Conservation (phyloP, 2,329 filamentous ascomycete genomes). For the Lasiodiplodia hormozganensis region DNA sequence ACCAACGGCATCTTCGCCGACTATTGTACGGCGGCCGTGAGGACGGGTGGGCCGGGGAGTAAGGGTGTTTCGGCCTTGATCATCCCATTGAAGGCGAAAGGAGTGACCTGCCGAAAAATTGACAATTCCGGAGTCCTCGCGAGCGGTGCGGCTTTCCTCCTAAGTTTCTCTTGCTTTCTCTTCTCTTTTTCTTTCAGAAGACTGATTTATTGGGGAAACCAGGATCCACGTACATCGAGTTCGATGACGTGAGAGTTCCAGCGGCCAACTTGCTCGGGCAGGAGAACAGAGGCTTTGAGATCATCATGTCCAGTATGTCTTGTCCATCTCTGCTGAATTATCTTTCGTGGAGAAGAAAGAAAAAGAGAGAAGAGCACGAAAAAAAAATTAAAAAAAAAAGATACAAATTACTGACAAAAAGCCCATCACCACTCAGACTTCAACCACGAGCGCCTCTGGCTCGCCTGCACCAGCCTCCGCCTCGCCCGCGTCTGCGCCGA, state of each 20-base stretch:
- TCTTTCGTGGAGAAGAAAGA: too few relatives aligned
- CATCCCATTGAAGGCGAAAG: constrained; percentile 34
- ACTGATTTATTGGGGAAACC: constrained; percentile 34
- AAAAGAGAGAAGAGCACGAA: too few relatives aligned
- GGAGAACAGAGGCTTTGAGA: constrained; percentile 40
- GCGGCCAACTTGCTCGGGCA: constrained; percentile 39
- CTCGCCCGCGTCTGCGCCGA: constrained; percentile 39
- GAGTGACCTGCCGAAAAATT: constrained; percentile 2
- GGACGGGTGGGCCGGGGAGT: constrained; percentile 40
- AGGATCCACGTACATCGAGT: constrained; percentile 33
- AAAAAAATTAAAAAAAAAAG: too few relatives aligned
- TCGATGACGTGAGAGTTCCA: constrained; percentile 44
- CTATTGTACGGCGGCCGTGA: constrained; percentile 43
- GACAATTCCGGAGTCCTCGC: neutral
- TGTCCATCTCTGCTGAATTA: too few relatives aligned
- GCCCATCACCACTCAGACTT: too few relatives aligned
- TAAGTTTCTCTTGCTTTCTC: neutral
- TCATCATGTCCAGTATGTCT: constrained; percentile 28
- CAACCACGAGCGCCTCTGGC: constrained; percentile 45
- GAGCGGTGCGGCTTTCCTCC: constrained; percentile 24
- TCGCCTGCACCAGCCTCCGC: constrained; percentile 40
- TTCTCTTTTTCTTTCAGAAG: constrained; percentile 30
- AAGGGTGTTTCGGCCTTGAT: constrained; percentile 42
- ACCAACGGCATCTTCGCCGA: constrained; percentile 45
- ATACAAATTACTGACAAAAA: neutral